Base-by-base conservation (phyloP, 352 stramenopile species). In the Aphanomyces invadans region DNA sequence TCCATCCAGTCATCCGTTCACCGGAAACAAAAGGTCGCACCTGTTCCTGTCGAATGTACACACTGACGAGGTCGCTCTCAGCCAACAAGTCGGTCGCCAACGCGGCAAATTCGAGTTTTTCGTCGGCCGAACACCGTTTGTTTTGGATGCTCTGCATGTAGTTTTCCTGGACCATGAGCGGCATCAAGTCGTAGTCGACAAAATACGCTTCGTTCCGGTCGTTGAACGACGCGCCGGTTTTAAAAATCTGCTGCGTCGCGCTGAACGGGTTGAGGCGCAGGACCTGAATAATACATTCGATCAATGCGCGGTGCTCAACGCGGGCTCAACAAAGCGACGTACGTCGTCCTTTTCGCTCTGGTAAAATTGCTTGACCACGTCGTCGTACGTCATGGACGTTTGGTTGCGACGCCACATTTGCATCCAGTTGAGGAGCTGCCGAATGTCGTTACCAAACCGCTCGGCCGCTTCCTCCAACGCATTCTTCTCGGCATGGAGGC, bases 111-210 rank as follows among this genome's bases (percentile, higher is more conserved):
- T 98, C 79, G 12, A 99, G 72, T 59, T 89, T 91, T 44, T 94
- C 76, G 23, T 90, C 76, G 0, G 76, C 81, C 36, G 77, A 78
- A 19, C 68, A 81, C 36, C 75, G 69, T 69, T 90, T 86, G 65
- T 80, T 87, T 78, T 88, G 88, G 59, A 94, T 83, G 62, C 82
- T 91, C 57, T 87, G 74, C 33, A 93, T 86, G 71, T 92, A 89
- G 64, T 95, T 86, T 71, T 90, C 87, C 70, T 99, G 93, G 4
- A 99, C 74, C 74, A 99, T 90, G 29, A 99, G 76, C 19, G 97
- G 97, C 76, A 98, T 96, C 38, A 99, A 78, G 73, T 97, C 93
- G 72, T 99, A 99, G 76, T 99, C 97, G 17, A 98, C 95, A 75
- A 99, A 99, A 76, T 98, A 99, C 10, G 95, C 92, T 74, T 99